These are phyloP conservation scores for Fraxinus nigra DNA, from an alignment of 305 asterid genomes.

Conservation along the genomic window DNA sequence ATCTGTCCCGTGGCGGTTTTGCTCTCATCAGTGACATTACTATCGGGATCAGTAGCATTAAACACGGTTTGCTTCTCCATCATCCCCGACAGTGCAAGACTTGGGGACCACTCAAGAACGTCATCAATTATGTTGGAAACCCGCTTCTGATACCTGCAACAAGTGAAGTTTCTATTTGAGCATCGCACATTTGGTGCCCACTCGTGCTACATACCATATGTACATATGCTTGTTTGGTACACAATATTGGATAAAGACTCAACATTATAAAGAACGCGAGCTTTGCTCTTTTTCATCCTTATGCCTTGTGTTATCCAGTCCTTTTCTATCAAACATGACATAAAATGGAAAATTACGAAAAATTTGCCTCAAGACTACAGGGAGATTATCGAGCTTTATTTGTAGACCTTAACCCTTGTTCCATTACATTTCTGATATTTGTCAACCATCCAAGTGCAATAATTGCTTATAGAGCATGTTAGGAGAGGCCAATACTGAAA, in stretches of 20 bases:
- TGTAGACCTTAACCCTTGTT: background rate
- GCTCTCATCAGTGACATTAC: constrained; percentile 41
- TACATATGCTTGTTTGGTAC: background rate
- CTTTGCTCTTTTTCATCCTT: background rate
- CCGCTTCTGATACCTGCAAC: constrained; percentile 86
- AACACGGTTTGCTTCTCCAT: constrained; percentile 68
- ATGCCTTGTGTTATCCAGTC: background rate
- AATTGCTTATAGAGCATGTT: background rate
- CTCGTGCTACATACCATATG: background rate
- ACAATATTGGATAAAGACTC: background rate
- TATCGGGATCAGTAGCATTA: constrained; percentile 55
- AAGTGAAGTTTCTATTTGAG: constrained; percentile 15
- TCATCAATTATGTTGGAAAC: constrained; percentile 96
- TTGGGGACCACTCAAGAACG: constrained; percentile 96
- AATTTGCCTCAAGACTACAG: background rate
- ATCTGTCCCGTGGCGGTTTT: constrained; percentile 28
- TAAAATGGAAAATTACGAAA: background rate
- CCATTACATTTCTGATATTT: background rate
- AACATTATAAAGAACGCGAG: background rate
- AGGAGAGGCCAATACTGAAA: background rate
- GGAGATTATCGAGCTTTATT: background rate
- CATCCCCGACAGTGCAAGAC: constrained; percentile 92
- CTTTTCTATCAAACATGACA: background rate
- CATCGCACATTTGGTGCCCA: background rate
- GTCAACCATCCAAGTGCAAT: background rate